Evolutionary conservation across 2,329 filamentous ascomycete species (phyloP), one percentile per base, ranked within the genome.

Genomic region (Venturia effusa): DNA sequence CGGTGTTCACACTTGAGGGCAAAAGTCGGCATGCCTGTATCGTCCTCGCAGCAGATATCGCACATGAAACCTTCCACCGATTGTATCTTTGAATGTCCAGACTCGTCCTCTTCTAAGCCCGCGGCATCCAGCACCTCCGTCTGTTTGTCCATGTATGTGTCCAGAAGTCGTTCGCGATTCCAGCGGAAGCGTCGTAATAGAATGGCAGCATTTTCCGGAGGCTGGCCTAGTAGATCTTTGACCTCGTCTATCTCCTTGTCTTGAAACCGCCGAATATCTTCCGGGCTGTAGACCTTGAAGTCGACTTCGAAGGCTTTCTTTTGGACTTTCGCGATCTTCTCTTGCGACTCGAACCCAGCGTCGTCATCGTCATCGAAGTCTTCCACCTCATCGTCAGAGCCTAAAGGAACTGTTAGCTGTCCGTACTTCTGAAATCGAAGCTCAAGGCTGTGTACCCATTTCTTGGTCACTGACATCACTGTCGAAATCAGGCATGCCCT

Each of bases 21-120:
- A 76, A 97, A 97, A 1, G 90, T 92, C 73, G 90, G 75, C 24
- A 97, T 77, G 0, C 84, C 86, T 0, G 85, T 81, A 24, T 84
- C 88, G 68, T 99, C 94, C 71, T 97, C 92, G 75, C 89, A 97
- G 78, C 94, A 99, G 68, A 99, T 99, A 66, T 96, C 92, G 77
- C 94, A 99, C 70, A 84, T 81, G 74, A 99, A 99, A 10, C 87
- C 91, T 17, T 84, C 81, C 22, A 93, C 78, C 13, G 83, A 80
- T 13, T 74, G 71, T 27, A 66, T 69, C 22, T 68, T 64, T 1
- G 72, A 69, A 40, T 69, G 68, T 22, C 78, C 78, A 1, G 78
- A 77, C n/a, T 83, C 80, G 66, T 80, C 84, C 63, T 86, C 83
- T 41, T 87, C 88, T 37, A 99, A 78, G 0, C 94, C 94, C 17